Evolutionary conservation across 169 alveolate species (phyloP).

Genomic region (Eimeria sp.): DNA sequence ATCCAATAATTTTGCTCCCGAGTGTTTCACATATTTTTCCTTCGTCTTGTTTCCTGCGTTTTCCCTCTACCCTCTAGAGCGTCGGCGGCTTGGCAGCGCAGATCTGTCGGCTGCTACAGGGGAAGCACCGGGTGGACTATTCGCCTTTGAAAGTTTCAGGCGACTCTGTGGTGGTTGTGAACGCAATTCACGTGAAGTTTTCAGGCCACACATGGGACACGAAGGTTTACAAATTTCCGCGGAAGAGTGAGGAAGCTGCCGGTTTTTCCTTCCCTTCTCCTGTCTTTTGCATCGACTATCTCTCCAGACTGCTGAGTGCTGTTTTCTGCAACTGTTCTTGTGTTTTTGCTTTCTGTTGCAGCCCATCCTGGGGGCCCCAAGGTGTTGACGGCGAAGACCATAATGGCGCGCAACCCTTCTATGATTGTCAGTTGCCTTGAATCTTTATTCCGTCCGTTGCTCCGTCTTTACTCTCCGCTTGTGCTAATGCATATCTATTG

Average conservation of each 20-base stretch:
- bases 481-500: no score
- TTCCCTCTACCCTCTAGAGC: neutral
- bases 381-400: conserved; percentile 93
- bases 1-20: neutral
- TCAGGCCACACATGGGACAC: conserved; percentile 96
- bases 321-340: neutral
- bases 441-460: no score
- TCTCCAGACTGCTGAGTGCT: neutral
- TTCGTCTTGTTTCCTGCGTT: neutral
- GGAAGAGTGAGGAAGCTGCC: conserved; percentile 87
- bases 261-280: neutral
- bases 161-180: conserved; percentile 94
- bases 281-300: neutral
- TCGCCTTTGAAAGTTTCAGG: conserved; percentile 84
- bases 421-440: conserved; percentile 88
- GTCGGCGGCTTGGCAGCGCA: conserved; percentile 79
- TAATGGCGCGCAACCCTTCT: conserved; percentile 94
- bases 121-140: conserved; percentile 83
- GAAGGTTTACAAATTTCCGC: conserved; percentile 91
- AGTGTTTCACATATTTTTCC: neutral
- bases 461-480: no score
- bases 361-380: conserved; percentile 93
- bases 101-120: conserved; percentile 79
- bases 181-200: conserved; percentile 92
- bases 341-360: conserved; percentile 38